Conservation (phyloP, 305 asterid species). For the Fraxinus paxiana region DNA sequence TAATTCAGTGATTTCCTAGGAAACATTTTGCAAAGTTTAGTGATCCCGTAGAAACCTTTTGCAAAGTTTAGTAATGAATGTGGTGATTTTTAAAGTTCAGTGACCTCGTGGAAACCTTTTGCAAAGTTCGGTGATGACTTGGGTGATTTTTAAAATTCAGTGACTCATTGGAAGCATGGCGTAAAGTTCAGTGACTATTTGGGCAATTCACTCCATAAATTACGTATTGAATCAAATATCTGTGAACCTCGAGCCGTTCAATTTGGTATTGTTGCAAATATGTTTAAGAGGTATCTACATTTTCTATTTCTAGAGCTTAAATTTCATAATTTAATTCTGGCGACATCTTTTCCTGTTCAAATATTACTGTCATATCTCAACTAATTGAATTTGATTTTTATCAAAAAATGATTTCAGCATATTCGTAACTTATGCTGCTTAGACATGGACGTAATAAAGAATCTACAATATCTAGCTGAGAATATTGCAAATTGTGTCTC, state of each 20-base stretch:
- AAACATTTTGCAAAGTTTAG: no score
- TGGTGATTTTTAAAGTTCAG: no score
- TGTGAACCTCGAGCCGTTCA: background rate
- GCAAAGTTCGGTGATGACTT: no score
- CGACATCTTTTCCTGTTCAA: background rate
- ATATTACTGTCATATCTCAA: background rate
- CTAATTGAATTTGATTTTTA: constrained; percentile 2
- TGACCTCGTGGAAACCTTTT: no score
- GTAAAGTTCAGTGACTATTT: no score
- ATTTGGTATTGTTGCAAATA: constrained; percentile 3
- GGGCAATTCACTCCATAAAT: no score
- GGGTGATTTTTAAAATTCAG: no score
- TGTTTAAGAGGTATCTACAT: background rate
- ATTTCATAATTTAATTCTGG: background rate
- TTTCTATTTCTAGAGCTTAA: background rate
- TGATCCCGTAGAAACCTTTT: no score
- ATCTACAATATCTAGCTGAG: background rate
- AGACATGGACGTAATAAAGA: background rate
- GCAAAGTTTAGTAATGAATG: no score
- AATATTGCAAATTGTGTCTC: background rate
- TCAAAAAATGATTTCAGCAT: background rate
- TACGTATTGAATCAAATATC: background rate
- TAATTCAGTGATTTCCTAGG: no score
- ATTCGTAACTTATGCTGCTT: background rate
- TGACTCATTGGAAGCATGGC: no score